Conservation (phyloP, 2,329 filamentous ascomycete species). For the Fusarium globosum region DNA sequence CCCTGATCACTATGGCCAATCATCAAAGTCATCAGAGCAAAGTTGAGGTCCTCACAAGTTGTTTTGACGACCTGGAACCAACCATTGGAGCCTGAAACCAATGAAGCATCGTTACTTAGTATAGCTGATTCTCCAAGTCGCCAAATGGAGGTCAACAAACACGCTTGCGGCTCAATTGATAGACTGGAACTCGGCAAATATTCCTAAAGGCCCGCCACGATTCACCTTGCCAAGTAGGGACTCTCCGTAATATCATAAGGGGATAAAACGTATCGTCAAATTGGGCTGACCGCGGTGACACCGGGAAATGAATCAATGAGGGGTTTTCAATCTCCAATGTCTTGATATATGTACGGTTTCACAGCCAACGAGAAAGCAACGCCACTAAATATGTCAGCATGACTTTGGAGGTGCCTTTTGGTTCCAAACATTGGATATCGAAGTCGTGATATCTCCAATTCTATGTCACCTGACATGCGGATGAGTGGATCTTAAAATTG, state of each 20-base stretch:
- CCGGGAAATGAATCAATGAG: slow-evolving; percentile 7
- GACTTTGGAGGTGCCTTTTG: slow-evolving; percentile 18
- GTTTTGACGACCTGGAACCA: slow-evolving; percentile 23
- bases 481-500: neutral
- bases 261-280: slow-evolving; percentile 7
- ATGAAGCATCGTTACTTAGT: neutral
- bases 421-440: slow-evolving; percentile 2
- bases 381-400: slow-evolving; percentile 39
- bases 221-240: neutral
- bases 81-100: slow-evolving; percentile 21
- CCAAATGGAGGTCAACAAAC: slow-evolving; percentile 15
- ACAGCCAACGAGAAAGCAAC: slow-evolving; percentile 25
- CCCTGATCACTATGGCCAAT: slow-evolving; percentile 34
- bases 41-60: slow-evolving; percentile 11
- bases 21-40: slow-evolving; percentile 13
- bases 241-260: neutral
- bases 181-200: neutral
- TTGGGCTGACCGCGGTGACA: slow-evolving; percentile 18
- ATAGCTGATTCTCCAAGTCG: neutral
- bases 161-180: slow-evolving; percentile 19
- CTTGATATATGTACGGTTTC: slow-evolving; percentile 30
- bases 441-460: slow-evolving; percentile 11
- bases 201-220: neutral
- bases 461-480: slow-evolving; percentile 27
- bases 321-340: slow-evolving; percentile 23